Evolutionary conservation across 1,284 basidiomycete species (phyloP).

Genomic region (Apiotrichum porosum): DNA sequence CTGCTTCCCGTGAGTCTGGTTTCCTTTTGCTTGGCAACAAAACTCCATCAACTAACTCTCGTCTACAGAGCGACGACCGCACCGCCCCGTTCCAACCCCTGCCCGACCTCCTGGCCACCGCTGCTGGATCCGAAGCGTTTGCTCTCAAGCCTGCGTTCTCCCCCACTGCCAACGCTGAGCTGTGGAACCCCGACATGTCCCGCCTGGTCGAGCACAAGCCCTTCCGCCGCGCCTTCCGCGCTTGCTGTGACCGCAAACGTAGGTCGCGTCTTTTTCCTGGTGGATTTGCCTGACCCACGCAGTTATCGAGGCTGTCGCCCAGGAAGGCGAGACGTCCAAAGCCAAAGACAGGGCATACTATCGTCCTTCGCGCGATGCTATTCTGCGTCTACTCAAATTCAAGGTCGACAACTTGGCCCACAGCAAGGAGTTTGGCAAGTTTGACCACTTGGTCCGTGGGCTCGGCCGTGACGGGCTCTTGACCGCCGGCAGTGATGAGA

Average conservation of each 20-base stretch:
- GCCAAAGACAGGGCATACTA: conserved; percentile 22
- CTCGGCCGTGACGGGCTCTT: conserved; percentile 36
- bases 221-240: conserved; percentile 30
- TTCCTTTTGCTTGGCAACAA: too few relatives aligned
- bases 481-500: conserved; percentile 8
- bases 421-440: conserved; percentile 28
- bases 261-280: not conserved
- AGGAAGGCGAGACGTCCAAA: conserved; percentile 6
- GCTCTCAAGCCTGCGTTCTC: conserved; percentile 30
- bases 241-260: conserved; percentile 43
- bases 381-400: conserved; percentile 23
- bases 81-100: conserved; percentile 36
- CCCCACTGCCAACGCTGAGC: not conserved
- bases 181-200: conserved; percentile 31
- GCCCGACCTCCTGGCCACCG: conserved; percentile 32
- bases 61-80: conserved; percentile 3
- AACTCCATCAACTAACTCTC: not conserved
- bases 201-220: conserved; percentile 22
- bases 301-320: conserved; percentile 25
- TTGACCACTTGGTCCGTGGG: conserved; percentile 39
- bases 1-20: conserved; percentile 24
- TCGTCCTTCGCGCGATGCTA: conserved; percentile 24
- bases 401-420: conserved; percentile 34
- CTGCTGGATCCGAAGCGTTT: conserved; percentile 16
- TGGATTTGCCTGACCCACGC: not conserved